phyloP scores from a whole-genome alignment of 139 green algal genomes.

The Asterochloris erici region DNA sequence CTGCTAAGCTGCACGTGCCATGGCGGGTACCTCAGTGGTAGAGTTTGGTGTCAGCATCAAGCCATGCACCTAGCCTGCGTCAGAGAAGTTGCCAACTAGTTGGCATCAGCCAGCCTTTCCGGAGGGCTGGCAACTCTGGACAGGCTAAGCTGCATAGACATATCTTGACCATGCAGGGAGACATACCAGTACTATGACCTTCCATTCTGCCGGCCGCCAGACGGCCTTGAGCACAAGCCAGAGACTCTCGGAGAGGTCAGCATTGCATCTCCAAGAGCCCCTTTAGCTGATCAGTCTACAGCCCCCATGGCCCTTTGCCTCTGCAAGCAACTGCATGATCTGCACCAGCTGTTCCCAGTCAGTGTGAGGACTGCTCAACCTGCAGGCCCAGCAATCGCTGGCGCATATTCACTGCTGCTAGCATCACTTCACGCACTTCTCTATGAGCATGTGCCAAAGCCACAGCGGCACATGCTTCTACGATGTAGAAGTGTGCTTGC shows the following conservation, averaged over 20 bases:
- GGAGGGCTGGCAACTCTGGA: too few species aligned
- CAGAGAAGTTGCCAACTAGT: too few species aligned
- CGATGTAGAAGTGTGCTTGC: too few species aligned
- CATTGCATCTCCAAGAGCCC: slow-evolving; percentile 17
- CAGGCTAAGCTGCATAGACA: too few species aligned
- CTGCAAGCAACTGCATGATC: not conserved
- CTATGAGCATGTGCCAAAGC: too few species aligned
- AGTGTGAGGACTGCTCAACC: not conserved
- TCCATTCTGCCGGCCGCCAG: slow-evolving; percentile 86
- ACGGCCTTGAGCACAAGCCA: slow-evolving; percentile 78
- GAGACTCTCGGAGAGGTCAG: slow-evolving; percentile 86
- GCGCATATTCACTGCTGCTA: too few species aligned
- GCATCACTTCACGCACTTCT: too few species aligned
- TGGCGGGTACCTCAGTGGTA: not conserved
- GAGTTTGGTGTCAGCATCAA: not conserved
- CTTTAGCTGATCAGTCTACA: slow-evolving; percentile 30
- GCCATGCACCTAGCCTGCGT: not conserved
- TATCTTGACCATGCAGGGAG: slow-evolving; percentile 54
- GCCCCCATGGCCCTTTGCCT: too few species aligned
- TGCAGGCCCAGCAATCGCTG: not conserved
- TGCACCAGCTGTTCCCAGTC: not conserved
- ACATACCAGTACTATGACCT: slow-evolving; percentile 97
- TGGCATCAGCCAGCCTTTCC: too few species aligned
- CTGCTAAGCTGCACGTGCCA: not conserved
- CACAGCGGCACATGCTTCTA: too few species aligned